Conservation (phyloP, 2,329 filamentous ascomycete genomes). For the Ilyonectria robusta region DNA sequence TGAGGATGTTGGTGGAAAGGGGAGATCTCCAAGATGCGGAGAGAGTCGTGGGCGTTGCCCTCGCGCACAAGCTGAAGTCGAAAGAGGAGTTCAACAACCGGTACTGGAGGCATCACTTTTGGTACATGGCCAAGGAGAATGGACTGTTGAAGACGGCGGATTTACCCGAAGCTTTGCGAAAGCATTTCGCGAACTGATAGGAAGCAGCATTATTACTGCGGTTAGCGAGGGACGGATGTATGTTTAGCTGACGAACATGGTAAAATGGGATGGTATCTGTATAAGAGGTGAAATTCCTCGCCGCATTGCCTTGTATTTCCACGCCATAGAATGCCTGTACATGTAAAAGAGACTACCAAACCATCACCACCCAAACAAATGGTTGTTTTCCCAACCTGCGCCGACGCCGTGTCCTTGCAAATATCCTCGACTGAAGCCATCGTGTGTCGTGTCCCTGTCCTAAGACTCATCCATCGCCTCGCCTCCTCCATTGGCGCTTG, state of each 20-base stretch:
- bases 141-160: slow-evolving; percentile 52
- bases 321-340: slow-evolving; percentile 30
- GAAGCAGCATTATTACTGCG: not conserved
- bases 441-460: not conserved
- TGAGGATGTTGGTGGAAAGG: slow-evolving; percentile 51
- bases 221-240: not conserved
- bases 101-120: slow-evolving; percentile 66
- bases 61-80: slow-evolving; percentile 47
- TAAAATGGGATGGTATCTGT: slow-evolving; percentile 22
- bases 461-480: slow-evolving; percentile 51
- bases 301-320: slow-evolving; percentile 29
- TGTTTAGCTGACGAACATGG: not conserved
- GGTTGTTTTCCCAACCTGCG: slow-evolving; percentile 32
- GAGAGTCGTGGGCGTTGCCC: slow-evolving; percentile 51
- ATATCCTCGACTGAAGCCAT: not conserved
- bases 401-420: slow-evolving; percentile 28
- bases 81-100: slow-evolving; percentile 46
- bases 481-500: slow-evolving; percentile 16
- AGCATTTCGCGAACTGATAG: not conserved
- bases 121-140: slow-evolving; percentile 60
- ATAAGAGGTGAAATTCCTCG: slow-evolving; percentile 42
- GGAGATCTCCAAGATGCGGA: slow-evolving; percentile 48
- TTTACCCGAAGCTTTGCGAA: slow-evolving; percentile 30
- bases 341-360: slow-evolving; percentile 23
- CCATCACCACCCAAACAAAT: slow-evolving; percentile 16